These are phyloP conservation scores for Emergomyces africanus DNA, from an alignment of 2,329 filamentous ascomycete genomes.

Conservation along the genomic window DNA sequence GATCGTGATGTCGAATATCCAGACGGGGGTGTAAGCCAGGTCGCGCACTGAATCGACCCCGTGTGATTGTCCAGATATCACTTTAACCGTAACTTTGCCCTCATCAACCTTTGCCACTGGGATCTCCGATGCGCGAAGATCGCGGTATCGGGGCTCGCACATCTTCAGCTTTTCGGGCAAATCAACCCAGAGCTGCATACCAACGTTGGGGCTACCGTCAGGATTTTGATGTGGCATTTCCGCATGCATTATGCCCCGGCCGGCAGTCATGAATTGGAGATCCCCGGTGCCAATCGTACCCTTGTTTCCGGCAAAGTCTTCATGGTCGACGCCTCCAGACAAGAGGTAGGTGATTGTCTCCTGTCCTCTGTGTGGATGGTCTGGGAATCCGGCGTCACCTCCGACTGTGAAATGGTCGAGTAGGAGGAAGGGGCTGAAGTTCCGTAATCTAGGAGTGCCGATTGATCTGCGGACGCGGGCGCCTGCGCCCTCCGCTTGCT, in stretches of 20 bases:
- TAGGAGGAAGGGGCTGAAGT: constrained; percentile 91
- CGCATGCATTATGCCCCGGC: constrained; percentile 80
- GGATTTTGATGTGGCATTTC: constrained; percentile 79
- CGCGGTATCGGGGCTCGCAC: constrained; percentile 86
- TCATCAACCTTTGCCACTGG: constrained; percentile 59
- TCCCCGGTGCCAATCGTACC: constrained; percentile 81
- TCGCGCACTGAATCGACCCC: constrained; percentile 81
- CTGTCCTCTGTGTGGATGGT: constrained; percentile 73
- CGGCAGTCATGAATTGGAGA: constrained; percentile 96
- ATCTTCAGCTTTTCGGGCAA: constrained; percentile 61
- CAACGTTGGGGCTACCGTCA: constrained; percentile 66
- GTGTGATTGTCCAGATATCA: constrained; percentile 76
- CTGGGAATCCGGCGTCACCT: constrained; percentile 76
- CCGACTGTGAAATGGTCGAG: constrained; percentile 81
- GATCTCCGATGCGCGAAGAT: constrained; percentile 67
- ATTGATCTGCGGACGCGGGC: constrained; percentile 78
- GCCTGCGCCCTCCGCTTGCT: constrained; percentile 79
- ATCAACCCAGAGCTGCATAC: constrained; percentile 93
- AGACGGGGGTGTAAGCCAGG: constrained; percentile 92
- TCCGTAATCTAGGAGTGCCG: constrained; percentile 67
- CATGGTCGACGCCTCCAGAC: constrained; percentile 74
- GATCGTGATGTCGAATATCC: constrained; percentile 76
- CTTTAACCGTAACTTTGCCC: constrained; percentile 66
- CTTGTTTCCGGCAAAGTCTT: constrained; percentile 77
- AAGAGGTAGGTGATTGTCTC: constrained; percentile 86